Evolutionary conservation across 371 early-diverging fungal species (phyloP).

Genomic region (Zopfochytrium polystomum): DNA sequence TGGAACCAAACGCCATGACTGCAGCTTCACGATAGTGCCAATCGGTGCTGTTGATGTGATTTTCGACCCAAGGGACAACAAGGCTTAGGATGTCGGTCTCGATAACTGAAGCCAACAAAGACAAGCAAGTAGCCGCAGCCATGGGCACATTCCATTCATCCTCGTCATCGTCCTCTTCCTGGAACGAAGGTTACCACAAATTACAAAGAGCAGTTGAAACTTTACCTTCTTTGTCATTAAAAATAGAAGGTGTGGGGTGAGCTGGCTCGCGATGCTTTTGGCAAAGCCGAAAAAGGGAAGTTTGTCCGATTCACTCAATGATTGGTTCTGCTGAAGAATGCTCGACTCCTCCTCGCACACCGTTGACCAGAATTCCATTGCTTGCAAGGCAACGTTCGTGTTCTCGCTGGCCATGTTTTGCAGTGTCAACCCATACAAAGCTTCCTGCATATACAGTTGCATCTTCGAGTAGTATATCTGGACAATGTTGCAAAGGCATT

Average conservation of each 20-base stretch:
- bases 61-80: slow-evolving; percentile 87
- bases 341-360: slow-evolving; percentile 88
- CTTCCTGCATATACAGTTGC: slow-evolving; percentile 91
- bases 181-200: slow-evolving; percentile 16
- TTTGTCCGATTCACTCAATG: slow-evolving; percentile 4
- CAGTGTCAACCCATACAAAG: slow-evolving; percentile 87
- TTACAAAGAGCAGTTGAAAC: neutral
- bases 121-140: slow-evolving; percentile 95
- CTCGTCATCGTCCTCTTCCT: slow-evolving; percentile 95
- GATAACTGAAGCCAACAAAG: slow-evolving; percentile 79
- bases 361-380: slow-evolving; percentile 98
- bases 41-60: slow-evolving; percentile 73
- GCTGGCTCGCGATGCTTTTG: slow-evolving; percentile 66
- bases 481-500: slow-evolving; percentile 94
- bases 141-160: slow-evolving; percentile 96
- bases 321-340: slow-evolving; percentile 22
- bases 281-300: slow-evolving; percentile 64
- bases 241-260: slow-evolving; percentile 81
- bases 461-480: slow-evolving; percentile 91
- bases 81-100: slow-evolving; percentile 70
- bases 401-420: slow-evolving; percentile 83
- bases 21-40: slow-evolving; percentile 96
- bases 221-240: slow-evolving; percentile 77
- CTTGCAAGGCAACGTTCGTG: slow-evolving; percentile 87
- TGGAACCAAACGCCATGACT: slow-evolving; percentile 97